These are phyloP conservation scores for Elongisporangium prolatum DNA, from an alignment of 352 stramenopile species.

Conservation along the genomic window DNA sequence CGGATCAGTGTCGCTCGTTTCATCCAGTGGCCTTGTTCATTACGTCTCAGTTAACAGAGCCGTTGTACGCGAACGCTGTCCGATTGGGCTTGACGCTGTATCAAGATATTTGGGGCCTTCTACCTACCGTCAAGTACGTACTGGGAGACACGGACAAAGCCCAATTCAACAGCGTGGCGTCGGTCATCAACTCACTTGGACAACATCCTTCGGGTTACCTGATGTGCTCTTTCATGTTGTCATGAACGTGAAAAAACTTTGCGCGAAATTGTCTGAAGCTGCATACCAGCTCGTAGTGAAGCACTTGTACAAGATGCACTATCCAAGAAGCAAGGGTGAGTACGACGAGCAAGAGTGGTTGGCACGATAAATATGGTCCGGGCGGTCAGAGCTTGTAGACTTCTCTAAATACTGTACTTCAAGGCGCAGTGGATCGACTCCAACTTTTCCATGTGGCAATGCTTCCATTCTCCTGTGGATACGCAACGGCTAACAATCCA, in stretches of 20 bases:
- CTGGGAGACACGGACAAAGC: constrained; percentile 15
- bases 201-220: constrained; percentile 1
- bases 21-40: neutral
- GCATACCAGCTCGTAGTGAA: constrained; percentile 1
- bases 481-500: constrained; percentile 14
- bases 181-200: neutral
- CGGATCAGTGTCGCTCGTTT: neutral
- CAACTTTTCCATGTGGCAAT: constrained; percentile 10
- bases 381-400: neutral
- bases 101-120: neutral
- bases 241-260: constrained; percentile 11
- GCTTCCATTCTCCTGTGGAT: constrained; percentile 5
- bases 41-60: neutral
- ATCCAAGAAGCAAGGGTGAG: constrained; percentile 1
- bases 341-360: neutral
- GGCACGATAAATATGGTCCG: neutral
- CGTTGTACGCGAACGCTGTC: neutral
- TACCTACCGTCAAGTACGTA: neutral
- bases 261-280: constrained; percentile 2
- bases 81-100: neutral
- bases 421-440: constrained; percentile 7
- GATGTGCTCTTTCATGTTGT: constrained; percentile 19
- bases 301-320: constrained; percentile 20
- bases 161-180: constrained; percentile 10
- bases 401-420: constrained; percentile 15